Evolutionary conservation across 495 filamentous ascomycete species (phyloP), one percentile per base, ranked within the genome.

Genomic region (Xylaria intraflava): DNA sequence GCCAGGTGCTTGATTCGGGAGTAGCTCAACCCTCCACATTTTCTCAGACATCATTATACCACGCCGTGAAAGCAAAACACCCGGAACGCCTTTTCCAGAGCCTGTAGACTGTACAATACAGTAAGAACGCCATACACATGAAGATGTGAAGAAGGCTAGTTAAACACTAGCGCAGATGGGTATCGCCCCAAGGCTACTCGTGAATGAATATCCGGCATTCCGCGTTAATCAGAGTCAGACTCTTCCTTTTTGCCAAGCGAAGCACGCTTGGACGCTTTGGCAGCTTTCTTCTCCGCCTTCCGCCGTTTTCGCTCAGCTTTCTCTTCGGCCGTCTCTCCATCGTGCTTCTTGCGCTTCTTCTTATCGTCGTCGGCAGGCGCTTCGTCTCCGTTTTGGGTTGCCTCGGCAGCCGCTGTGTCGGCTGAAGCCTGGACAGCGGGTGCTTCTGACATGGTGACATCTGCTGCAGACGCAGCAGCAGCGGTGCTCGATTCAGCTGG

Each of bases 331-430:
- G 88, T 89, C 72, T 93, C 87, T 38, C 82, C 87, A 3, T 90
- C 87, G 61, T 89, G 86, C 62, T 85, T 79, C 78, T 90, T 90
- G 59, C 87, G 82, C 76, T 90, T 90, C 78, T 90, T 90, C 55
- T 69, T 71, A 46, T 70, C 68, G 35, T 65, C 60, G 5, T 69
- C 69, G 6, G 70, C 58, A 0, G 53, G 59, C 52, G 76, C 61
- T 16, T 64, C 75, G 24, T 71, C 67, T 23, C 24, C 22, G 19
- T 72, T 69, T 42, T 74, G 51, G 50, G 74, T 65, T 12, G 69
- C 68, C 26, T 65, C 58, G 22, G 65, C 62, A 23, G 65, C 61
- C 19, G 68, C 51, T 6, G 60, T 42, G 4, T 62, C 54, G 7
- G 52, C 22, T 23, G 39, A 31, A 45, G 39, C 46, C 2, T 53